phyloP scores from a whole-genome alignment of 2,329 filamentous ascomycete genomes.

The Neurospora sp. region DNA sequence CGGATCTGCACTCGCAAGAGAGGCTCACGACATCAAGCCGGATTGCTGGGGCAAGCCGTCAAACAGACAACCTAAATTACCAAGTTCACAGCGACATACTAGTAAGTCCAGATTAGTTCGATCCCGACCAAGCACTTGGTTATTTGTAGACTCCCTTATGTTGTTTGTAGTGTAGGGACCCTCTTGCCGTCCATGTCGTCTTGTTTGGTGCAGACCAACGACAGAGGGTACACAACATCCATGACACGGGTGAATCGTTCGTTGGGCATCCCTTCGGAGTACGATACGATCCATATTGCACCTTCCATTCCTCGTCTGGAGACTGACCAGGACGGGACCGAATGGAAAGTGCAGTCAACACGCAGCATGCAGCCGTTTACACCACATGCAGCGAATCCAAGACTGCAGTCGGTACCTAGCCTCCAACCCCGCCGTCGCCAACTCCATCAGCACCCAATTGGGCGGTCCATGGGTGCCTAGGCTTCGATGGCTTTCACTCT shows the following conservation, averaged over 20 bases:
- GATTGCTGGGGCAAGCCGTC: background rate
- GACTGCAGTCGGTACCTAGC: background rate
- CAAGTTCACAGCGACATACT: background rate
- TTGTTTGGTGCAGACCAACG: background rate
- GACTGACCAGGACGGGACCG: background rate
- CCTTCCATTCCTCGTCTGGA: background rate
- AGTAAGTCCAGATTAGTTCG: background rate
- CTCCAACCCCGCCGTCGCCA: background rate
- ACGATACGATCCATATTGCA: background rate
- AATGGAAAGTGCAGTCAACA: background rate
- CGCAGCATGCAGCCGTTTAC: background rate
- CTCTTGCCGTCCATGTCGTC: background rate
- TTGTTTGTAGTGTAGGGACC: background rate
- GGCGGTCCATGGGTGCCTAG: background rate
- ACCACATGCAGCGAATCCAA: background rate
- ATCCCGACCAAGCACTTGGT: background rate
- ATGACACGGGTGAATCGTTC: background rate
- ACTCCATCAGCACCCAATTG: background rate
- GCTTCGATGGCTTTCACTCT: background rate
- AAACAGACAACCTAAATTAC: background rate
- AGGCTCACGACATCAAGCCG: background rate
- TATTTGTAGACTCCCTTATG: background rate
- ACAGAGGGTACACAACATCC: background rate
- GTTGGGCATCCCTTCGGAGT: background rate
- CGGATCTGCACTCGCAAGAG: no score